A percentile compares a stretch with the other conserved stretches of the same genome.
These are phyloP conservation scores for Kluyveromyces aestuarii DNA, from an alignment of 805 yeast genomes.

Conservation along the genomic window DNA sequence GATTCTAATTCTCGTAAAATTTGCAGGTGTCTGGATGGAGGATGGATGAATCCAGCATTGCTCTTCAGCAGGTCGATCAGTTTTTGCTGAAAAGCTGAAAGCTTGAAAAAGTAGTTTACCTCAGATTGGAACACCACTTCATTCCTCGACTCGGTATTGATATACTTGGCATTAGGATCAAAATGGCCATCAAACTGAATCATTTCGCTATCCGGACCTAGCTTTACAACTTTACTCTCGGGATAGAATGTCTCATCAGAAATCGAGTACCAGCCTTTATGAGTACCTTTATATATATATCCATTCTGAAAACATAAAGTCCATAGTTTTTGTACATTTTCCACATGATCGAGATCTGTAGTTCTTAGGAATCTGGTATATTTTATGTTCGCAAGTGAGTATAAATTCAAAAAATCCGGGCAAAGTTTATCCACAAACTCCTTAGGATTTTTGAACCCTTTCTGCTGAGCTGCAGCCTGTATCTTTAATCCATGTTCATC, in stretches of 20 bases:
- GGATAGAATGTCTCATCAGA: slow-evolving; percentile 94
- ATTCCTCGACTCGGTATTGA: slow-evolving; percentile 58
- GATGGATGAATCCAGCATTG: slow-evolving; percentile 57
- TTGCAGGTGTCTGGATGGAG: slow-evolving; percentile 44
- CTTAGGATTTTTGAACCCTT: slow-evolving; percentile 43
- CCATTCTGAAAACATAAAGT: slow-evolving; percentile 45
- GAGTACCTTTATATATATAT: slow-evolving; percentile 71
- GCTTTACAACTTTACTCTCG: slow-evolving; percentile 52
- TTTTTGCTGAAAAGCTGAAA: slow-evolving; percentile 48
- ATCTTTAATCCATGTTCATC: slow-evolving; percentile 96
- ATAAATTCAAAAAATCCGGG: slow-evolving; percentile 53
- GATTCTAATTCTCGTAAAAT: slow-evolving; percentile 49
- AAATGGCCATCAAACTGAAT: slow-evolving; percentile 26
- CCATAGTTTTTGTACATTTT: slow-evolving; percentile 68
- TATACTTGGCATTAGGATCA: slow-evolving; percentile 19
- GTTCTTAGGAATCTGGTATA: slow-evolving; percentile 83
- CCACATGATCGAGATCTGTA: slow-evolving; percentile 71
- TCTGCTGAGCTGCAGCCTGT: slow-evolving; percentile 67
- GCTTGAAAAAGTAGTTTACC: slow-evolving; percentile 75
- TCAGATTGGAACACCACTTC: slow-evolving; percentile 72
- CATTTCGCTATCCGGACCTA: slow-evolving; percentile 28
- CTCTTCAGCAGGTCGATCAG: slow-evolving; percentile 38
- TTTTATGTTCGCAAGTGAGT: slow-evolving; percentile 44
- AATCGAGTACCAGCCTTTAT: slow-evolving; percentile 89
- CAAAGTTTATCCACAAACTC: slow-evolving; percentile 65